A percentile compares a stretch with the other conserved stretches of the same genome.
These are phyloP conservation scores for Hyparrhenia diplandra DNA, from an alignment of 176 grass and related monocot species.

Conservation along the genomic window DNA sequence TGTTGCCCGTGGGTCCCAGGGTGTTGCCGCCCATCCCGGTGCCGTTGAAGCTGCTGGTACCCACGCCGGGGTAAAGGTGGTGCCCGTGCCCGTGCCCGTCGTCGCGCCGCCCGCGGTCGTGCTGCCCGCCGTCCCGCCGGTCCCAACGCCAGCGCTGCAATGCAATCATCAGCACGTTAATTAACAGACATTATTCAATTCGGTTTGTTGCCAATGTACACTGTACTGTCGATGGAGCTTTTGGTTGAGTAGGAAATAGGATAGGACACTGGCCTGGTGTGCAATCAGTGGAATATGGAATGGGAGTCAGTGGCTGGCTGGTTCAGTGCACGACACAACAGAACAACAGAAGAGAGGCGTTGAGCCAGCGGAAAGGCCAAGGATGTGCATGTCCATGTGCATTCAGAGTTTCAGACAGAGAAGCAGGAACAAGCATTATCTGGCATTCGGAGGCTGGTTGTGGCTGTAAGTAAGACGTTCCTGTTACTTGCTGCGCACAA, in stretches of 20 bases:
- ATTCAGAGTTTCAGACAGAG: too few species aligned
- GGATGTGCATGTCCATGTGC: too few species aligned
- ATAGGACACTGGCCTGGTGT: too few species aligned
- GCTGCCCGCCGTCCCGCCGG: conserved; percentile 22
- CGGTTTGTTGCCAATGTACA: neutral
- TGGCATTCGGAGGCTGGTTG: too few species aligned
- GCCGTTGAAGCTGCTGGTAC: conserved; percentile 24
- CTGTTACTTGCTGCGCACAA: neutral
- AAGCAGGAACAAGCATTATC: too few species aligned
- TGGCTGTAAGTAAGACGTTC: neutral
- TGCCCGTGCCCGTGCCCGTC: conserved; percentile 19
- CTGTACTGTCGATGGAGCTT: too few species aligned
- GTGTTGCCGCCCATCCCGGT: conserved; percentile 31
- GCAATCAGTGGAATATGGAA: neutral
- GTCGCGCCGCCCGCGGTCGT: conserved; percentile 8
- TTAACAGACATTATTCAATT: neutral
- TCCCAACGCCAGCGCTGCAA: conserved; percentile 39
- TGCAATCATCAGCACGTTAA: neutral
- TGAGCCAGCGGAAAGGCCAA: neutral
- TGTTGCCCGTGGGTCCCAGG: neutral
- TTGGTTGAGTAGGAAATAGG: too few species aligned
- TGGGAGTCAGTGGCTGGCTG: too few species aligned
- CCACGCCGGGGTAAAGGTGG: conserved; percentile 24
- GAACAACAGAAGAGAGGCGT: too few species aligned
- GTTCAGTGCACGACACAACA: too few species aligned